A percentile compares a stretch with the other conserved stretches of the same genome.
Evolutionary conservation across 2,329 filamentous ascomycete genomes (phyloP).

Genomic region (Huntiella moniliformis): DNA sequence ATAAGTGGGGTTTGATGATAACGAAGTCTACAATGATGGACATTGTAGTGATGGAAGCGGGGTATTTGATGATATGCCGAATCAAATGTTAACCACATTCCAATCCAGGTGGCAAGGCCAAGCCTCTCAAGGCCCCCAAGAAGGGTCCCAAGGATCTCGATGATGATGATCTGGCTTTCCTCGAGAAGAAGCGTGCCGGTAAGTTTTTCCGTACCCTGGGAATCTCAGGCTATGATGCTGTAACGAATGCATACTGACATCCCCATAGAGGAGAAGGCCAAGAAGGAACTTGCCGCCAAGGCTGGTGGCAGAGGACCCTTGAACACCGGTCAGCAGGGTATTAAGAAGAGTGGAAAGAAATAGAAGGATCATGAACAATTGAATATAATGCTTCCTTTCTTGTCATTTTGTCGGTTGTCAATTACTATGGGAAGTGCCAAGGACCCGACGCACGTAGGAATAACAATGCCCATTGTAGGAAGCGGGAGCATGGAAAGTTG

Average conservation of each 20-base stretch:
- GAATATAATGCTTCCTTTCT: too few relatives aligned
- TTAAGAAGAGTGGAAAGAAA: slow-evolving; percentile 99
- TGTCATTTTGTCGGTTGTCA: too few relatives aligned
- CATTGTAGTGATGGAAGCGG: not conserved
- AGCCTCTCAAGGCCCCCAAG: slow-evolving; percentile 78
- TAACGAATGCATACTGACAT: not conserved
- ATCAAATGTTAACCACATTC: not conserved
- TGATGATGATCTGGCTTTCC: slow-evolving; percentile 69
- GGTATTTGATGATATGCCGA: not conserved
- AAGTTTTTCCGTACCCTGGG: slow-evolving; percentile 17
- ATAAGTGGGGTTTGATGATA: not conserved
- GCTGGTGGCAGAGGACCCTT: slow-evolving; percentile 76
- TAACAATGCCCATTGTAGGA: too few relatives aligned
- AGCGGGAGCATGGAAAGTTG: too few relatives aligned
- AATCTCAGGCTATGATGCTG: not conserved
- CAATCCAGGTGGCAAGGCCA: slow-evolving; percentile 55
- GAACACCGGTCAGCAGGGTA: slow-evolving; percentile 67
- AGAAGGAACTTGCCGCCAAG: slow-evolving; percentile 67
- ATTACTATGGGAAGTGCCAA: too few relatives aligned
- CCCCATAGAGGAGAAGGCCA: slow-evolving; percentile 57
- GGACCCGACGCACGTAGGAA: too few relatives aligned
- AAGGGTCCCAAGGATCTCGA: slow-evolving; percentile 59
- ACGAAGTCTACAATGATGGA: not conserved
- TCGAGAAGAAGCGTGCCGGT: slow-evolving; percentile 73
- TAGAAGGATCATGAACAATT: slow-evolving; percentile 22